These are phyloP conservation scores for Trichoderma sp. DNA, from an alignment of 2,329 filamentous ascomycete genomes.

Conservation along the genomic window DNA sequence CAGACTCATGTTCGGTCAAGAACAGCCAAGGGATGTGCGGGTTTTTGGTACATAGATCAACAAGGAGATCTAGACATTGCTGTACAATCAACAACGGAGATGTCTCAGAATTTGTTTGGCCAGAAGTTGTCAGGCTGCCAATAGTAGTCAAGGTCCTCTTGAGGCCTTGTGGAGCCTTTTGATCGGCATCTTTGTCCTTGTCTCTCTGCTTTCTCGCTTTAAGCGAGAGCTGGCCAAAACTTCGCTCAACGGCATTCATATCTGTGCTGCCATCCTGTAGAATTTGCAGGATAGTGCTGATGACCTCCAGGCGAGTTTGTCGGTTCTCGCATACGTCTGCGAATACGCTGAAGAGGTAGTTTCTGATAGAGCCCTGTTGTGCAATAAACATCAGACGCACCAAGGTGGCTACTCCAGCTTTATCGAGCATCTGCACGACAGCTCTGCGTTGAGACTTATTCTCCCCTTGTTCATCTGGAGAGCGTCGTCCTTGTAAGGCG, in stretches of 20 bases:
- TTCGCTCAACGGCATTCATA: slow-evolving; percentile 89
- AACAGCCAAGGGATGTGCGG: slow-evolving; percentile 88
- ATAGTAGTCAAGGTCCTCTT: slow-evolving; percentile 72
- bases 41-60: slow-evolving; percentile 81
- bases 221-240: slow-evolving; percentile 89
- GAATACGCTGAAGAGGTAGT: slow-evolving; percentile 82
- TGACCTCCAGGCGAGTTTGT: slow-evolving; percentile 92
- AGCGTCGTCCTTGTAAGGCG: slow-evolving; percentile 27
- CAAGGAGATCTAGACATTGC: slow-evolving; percentile 85
- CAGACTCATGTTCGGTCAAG: slow-evolving; percentile 85
- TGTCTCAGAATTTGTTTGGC: slow-evolving; percentile 74
- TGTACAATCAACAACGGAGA: slow-evolving; percentile 95
- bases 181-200: slow-evolving; percentile 59
- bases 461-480: slow-evolving; percentile 46
- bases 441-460: slow-evolving; percentile 74
- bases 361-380: slow-evolving; percentile 82
- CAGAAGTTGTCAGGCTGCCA: slow-evolving; percentile 43
- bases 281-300: slow-evolving; percentile 89
- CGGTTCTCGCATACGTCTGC: slow-evolving; percentile 93
- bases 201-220: slow-evolving; percentile 79
- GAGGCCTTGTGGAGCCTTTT: slow-evolving; percentile 76
- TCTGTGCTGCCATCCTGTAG: slow-evolving; percentile 94
- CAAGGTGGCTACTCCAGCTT: slow-evolving; percentile 91
- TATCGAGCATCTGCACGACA: slow-evolving; percentile 95
- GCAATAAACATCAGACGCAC: slow-evolving; percentile 98